Base-by-base conservation (phyloP, 2,329 filamentous ascomycete genomes). In the Fusarium torulosum region DNA sequence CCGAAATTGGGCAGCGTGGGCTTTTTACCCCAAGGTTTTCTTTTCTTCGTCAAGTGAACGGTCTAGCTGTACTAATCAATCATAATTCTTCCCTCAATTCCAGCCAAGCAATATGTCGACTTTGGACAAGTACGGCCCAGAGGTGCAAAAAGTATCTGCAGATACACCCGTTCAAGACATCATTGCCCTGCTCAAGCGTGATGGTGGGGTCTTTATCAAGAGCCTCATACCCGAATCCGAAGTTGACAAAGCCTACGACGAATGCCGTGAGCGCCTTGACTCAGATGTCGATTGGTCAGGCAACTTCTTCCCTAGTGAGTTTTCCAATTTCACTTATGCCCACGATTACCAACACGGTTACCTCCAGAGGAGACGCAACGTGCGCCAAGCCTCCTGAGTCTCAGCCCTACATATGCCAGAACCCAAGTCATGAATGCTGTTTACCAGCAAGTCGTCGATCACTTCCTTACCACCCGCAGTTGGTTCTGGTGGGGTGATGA, bases 401-500 rank as follows among this genome's bases (percentile, higher is more conserved):
- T 63, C 19, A 68, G 65, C 54, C 58, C 65, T 27, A 60, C 54
- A 6, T 68, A 63, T 25, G 53, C 63, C 11, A 47, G 53, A 19
- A 46, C 51, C 4, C 65, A 66, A 41, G 51, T 68, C 6, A 68
- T 66, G 65, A 63, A 68, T 37, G 52, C 59, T 1, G 25, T 68
- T 19, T 66, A 53, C 9, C 63, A 68, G 8, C 53, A 53, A 9
- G 54, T 68, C 4, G 38, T 57, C 27, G 42, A 68, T 41, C 63
- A 68, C 46, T 68, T 68, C 25, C 54, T 68, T 17, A 66, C 59
- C n/a, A 68, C 63, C 1, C 42, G 63, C 4, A 59, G 43, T 6
- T 57, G 59, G 63, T 68, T 66, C 19, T 68, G 65, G 65, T 68
- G 65, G 63, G 65, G 65, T 11, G 29, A 59, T 15, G 59, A 66